Base-by-base conservation (phyloP, 768 basidiomycete genomes). In the Hypholoma sublateritium region DNA sequence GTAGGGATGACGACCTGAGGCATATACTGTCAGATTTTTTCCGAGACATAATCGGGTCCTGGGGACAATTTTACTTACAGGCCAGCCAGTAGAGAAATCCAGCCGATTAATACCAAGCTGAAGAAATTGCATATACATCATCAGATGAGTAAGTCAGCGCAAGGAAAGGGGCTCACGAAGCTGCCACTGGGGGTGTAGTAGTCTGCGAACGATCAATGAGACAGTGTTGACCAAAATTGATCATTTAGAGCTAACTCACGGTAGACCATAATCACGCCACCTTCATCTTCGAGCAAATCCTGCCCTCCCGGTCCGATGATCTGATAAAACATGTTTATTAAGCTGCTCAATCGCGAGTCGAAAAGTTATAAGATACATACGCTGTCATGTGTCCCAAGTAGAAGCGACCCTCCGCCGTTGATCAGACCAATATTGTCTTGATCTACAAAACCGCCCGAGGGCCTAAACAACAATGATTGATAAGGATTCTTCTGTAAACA, bases 241-340 rank as follows among this genome's bases (percentile, higher is more conserved):
- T 9, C 28, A 50, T 21, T 17, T 11, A 39, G 12, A 16, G 17
- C 16, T 7, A 19, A 70, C 80, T 58, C 58, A 80, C 80, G 80
- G 61, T 82, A 81, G 17, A 80, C 71, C 22, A 83, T 63, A 51
- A 81, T 72, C 5, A 45, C 43, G 13, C 76, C 80, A 59, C 80
- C 78, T 5, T 28, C 58, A 60, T 82, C 81, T 5, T 59, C 59
- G 65, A 76, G 66, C 7, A 82, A 34, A 57, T 81, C 79, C 64
- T 83, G 80, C 13, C 82, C 82, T 28, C 83, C 83, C 46, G 83
- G 82, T 0, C 82, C 81, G 51, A 74, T 50, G 25, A 81, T 75
- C 80, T 81, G 36, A 47, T 28, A 17, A 4, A 59, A 5, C n/a
- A 44, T 28, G 43, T 32, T 32, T 5, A 32, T 32, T 32, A 32